Evolutionary conservation across 305 asterid genomes (phyloP), one percentile per base, ranked within the genome.

Genomic region (Solanum hybrid): DNA sequence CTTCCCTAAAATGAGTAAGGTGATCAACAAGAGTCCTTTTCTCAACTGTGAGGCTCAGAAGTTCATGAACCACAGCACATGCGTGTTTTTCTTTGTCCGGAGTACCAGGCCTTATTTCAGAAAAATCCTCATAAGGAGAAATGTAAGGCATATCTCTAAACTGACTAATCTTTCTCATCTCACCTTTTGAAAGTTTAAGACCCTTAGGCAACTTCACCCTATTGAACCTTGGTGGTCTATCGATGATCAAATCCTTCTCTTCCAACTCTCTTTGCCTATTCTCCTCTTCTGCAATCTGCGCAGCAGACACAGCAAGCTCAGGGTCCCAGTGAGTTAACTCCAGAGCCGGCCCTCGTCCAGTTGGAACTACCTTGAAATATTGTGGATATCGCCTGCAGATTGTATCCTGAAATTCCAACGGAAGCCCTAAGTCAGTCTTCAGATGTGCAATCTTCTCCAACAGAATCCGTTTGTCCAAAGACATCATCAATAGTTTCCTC

Each of bases 1-100:
- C 99, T 76, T 97, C 99, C 16, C 99, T 91, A 78, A 97, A 97
- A 93, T 97, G 99, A 35, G 99, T 97, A 37, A 97, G 90, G 89
- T 97, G 98, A 91, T 97, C 99, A 10, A 96, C 98, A 35, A 97
- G 99, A 32, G 99, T 97, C 89, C 97, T 94, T 93, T 97, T 97
- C 96, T 97, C 99, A 34, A 94, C 92, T 31, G 98, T 96, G 86
- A 97, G 97, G 92, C 99, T 96, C 93, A 96, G 92, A 27, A 97
- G 93, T 95, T 97, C 99, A 86, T 97, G 99, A 92, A 97, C 93
- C 88, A 95, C 98, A 71, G 89, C 96, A 92, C 97, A 95, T 17
- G 95, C 98, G 86, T 97, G 99, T 66, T 94, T 97, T 85, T 97
- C 99, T 91, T 97, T 97, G 90, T 95, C 99, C 0, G 85, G 86